Base-by-base conservation (phyloP, 1,139 yeast genomes). In the Geotrichum phurueaensis region DNA sequence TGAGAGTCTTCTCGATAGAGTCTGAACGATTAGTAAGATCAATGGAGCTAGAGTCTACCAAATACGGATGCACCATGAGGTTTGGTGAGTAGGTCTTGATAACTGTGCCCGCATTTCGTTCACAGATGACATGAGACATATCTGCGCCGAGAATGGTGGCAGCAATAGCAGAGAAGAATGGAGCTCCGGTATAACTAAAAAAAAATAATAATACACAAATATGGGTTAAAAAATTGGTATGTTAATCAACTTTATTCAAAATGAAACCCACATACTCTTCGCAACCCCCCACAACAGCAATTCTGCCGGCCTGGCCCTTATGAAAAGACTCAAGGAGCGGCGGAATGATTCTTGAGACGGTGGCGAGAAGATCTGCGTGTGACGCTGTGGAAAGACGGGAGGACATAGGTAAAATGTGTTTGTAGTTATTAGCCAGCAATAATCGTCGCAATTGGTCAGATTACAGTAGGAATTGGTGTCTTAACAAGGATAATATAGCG, bases 51-150 rank as follows among this genome's bases (percentile, higher is more conserved):
- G 71, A 67, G 51, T 65, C 69, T 27, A 73, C 75, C 67, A 94
- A 74, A 71, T 89, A 90, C 0, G 99, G 99, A 75, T 94, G 98
- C 1, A 94, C 96, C 97, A 94, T 94, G 59, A 94, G 76, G 71
- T 94, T 94, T 0, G 99, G 98, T 9, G 96, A 84, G 73, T 94
- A 94, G 53, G 86, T 75, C 74, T 94, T 94, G 70, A 94, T 91
- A 12, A 89, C 86, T 0, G 86, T 76, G 0, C 89, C 95, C 0
- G 98, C 98, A 50, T 75, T 75, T 60, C 77, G 75, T 67, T 90
- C 96, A 75, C 98, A 92, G 10, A 94, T 79, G 6, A 94, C 81
- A 74, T 94, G 98, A 43, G 94, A 83, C 77, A 94, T 78, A 70
- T 94, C 99, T 52, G 94, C 88, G 0, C 99, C 99, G 56, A 87